These are phyloP conservation scores for Aspergillus versicolor DNA, from an alignment of 2,329 filamentous ascomycete genomes.

Conservation along the genomic window DNA sequence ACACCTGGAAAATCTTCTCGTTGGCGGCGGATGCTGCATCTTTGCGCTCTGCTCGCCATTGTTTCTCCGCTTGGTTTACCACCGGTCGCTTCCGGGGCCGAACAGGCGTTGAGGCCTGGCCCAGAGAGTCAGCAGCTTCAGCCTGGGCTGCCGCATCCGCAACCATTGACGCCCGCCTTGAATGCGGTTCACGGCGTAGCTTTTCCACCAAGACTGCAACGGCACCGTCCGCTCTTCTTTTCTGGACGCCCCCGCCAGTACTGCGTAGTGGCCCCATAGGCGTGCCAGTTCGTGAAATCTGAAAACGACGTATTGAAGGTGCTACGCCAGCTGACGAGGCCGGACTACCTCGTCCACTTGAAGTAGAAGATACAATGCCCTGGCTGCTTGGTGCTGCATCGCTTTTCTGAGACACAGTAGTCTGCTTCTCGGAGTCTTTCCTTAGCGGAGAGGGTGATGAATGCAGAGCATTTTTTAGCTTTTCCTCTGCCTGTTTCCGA, in stretches of 20 bases:
- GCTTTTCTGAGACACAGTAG: not conserved
- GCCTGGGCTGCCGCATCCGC: constrained; percentile 26
- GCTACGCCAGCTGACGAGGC: constrained; percentile 17
- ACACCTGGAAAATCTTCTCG: constrained; percentile 30
- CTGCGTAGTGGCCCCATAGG: constrained; percentile 26
- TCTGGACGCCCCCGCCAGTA: constrained; percentile 35
- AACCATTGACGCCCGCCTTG: constrained; percentile 34
- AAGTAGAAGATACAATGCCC: constrained; percentile 8
- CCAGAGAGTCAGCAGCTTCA: not conserved
- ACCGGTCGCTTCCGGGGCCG: constrained; percentile 39
- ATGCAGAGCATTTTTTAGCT: constrained; percentile 27
- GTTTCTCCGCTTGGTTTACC: constrained; percentile 40
- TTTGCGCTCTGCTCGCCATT: constrained; percentile 39
- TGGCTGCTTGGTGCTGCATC: not conserved
- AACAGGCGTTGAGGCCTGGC: constrained; percentile 14
- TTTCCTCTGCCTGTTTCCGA: constrained; percentile 31
- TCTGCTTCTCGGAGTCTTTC: not conserved
- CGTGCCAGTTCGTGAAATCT: constrained; percentile 37
- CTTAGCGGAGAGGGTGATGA: constrained; percentile 17
- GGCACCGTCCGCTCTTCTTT: constrained; percentile 29
- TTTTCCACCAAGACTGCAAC: constrained; percentile 44
- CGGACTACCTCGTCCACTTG: constrained; percentile 16
- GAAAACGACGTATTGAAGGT: constrained; percentile 37
- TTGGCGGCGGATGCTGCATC: constrained; percentile 36
- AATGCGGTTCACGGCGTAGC: constrained; percentile 32